Percentiles rank a stretch among this genome's conserved stretches.
These are phyloP conservation scores for Cytospora leucostoma DNA, from an alignment of 2,329 filamentous ascomycete species.

Conservation along the genomic window DNA sequence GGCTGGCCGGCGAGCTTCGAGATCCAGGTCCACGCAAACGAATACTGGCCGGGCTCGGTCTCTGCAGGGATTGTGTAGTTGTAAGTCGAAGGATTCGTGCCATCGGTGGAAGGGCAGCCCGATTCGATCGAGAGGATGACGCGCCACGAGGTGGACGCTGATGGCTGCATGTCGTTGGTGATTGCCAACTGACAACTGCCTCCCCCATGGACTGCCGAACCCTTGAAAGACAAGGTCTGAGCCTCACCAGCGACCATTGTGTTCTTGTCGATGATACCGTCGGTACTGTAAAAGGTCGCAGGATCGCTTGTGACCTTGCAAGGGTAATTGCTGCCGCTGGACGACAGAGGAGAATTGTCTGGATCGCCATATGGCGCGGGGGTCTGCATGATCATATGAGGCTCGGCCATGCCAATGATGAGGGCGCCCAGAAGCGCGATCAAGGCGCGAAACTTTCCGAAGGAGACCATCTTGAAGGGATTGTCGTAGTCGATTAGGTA, in stretches of 20 bases:
- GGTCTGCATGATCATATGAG: constrained; percentile 34
- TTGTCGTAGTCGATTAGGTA: not conserved
- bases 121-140: constrained; percentile 89
- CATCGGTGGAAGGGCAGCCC: constrained; percentile 71
- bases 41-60: constrained; percentile 74
- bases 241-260: constrained; percentile 25
- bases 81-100: constrained; percentile 60
- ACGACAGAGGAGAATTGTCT: constrained; percentile 25
- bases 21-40: constrained; percentile 85
- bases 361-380: constrained; percentile 28
- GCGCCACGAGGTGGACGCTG: constrained; percentile 71
- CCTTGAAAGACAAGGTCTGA: constrained; percentile 23
- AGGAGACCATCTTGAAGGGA: constrained; percentile 3
- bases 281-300: constrained; percentile 24
- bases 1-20: constrained; percentile 83
- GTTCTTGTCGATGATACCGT: constrained; percentile 22
- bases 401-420: constrained; percentile 6
- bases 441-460: not conserved
- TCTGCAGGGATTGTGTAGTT: constrained; percentile 70
- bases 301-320: constrained; percentile 26
- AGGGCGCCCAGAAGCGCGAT: constrained; percentile 9
- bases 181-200: constrained; percentile 90
- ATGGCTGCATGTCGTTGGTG: constrained; percentile 73
- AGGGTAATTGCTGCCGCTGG: constrained; percentile 21
- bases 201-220: constrained; percentile 77